Evolutionary conservation across 768 basidiomycete genomes (phyloP).

Genomic region (Rhizopogon vulgaris): DNA sequence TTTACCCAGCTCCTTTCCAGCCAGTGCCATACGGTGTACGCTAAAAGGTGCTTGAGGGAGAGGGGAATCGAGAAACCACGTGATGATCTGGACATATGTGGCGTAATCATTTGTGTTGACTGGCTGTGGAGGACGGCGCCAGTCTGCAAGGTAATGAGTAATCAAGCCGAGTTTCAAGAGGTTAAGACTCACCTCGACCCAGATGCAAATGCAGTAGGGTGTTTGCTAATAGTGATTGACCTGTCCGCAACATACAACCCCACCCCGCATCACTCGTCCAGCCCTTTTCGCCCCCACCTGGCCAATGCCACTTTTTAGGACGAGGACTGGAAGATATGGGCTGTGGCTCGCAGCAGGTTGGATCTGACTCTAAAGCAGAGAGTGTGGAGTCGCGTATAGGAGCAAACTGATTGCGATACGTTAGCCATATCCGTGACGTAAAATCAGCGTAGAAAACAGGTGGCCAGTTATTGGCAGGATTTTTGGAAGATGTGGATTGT

Average conservation of each 20-base stretch:
- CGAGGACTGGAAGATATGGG: conserved; percentile 37
- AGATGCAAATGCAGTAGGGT: conserved; percentile 72
- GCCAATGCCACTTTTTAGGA: conserved; percentile 57
- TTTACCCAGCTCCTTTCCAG: conserved; percentile 91
- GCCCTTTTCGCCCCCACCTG: conserved; percentile 59
- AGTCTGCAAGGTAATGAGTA: conserved; percentile 45
- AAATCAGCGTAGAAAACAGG: conserved; percentile 86
- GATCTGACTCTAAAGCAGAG: conserved; percentile 33
- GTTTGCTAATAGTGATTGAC: conserved; percentile 79
- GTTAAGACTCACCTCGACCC: conserved; percentile 49
- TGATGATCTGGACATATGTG: conserved; percentile 83
- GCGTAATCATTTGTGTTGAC: conserved; percentile 64
- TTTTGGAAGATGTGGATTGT: conserved; percentile 27
- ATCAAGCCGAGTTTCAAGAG: conserved; percentile 7
- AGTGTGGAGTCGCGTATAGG: conserved; percentile 68
- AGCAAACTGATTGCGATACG: conserved; percentile 83
- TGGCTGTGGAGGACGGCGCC: conserved; percentile 68
- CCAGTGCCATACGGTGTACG: conserved; percentile 92
- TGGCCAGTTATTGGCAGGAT: conserved; percentile 54
- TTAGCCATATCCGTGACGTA: conserved; percentile 82
- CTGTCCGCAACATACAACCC: conserved; percentile 90
- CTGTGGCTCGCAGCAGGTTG: conserved; percentile 24
- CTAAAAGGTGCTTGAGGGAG: conserved; percentile 82
- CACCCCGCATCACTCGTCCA: conserved; percentile 85
- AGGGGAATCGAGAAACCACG: conserved; percentile 94